These are phyloP conservation scores for Pythium pectinolyticum DNA, from an alignment of 352 stramenopile genomes.

Conservation along the genomic window DNA sequence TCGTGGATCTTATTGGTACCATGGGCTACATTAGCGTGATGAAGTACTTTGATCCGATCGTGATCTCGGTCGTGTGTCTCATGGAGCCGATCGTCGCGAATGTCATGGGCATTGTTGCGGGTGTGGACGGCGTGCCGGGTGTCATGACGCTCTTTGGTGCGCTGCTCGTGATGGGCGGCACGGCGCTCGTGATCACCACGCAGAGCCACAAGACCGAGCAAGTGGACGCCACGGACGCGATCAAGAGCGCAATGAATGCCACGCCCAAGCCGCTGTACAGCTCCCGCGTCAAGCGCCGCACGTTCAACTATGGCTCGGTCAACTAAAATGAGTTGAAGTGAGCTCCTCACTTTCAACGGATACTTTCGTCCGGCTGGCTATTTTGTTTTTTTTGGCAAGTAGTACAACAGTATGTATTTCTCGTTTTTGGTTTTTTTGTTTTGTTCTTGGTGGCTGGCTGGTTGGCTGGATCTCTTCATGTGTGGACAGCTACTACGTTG, in stretches of 20 bases:
- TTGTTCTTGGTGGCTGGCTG: neutral
- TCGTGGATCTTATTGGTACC: constrained; percentile 87
- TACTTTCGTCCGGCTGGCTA: neutral
- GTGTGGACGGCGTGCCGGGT: constrained; percentile 75
- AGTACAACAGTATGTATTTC: too few relatives aligned
- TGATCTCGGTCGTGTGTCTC: constrained; percentile 85
- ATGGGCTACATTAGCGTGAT: constrained; percentile 91
- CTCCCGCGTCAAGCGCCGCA: constrained; percentile 50
- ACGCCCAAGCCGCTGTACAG: constrained; percentile 69
- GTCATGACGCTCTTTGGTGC: constrained; percentile 70
- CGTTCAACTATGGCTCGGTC: constrained; percentile 46
- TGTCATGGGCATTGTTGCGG: constrained; percentile 67
- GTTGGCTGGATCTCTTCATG: too few relatives aligned
- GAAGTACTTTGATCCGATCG: constrained; percentile 93
- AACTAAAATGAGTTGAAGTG: constrained; percentile 2
- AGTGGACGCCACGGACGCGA: constrained; percentile 75
- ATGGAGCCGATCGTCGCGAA: constrained; percentile 87
- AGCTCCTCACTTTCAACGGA: neutral
- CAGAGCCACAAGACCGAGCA: constrained; percentile 79
- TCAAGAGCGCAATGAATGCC: constrained; percentile 48
- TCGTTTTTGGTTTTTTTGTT: too few relatives aligned
- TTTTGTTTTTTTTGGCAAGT: too few relatives aligned
- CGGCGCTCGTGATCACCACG: constrained; percentile 72
- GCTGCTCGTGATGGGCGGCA: constrained; percentile 75
- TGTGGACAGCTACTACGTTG: too few relatives aligned